Evolutionary conservation across 441 rosid species (phyloP), one percentile per base, ranked within the genome.

Genomic region (Adansonia madagascariensis): DNA sequence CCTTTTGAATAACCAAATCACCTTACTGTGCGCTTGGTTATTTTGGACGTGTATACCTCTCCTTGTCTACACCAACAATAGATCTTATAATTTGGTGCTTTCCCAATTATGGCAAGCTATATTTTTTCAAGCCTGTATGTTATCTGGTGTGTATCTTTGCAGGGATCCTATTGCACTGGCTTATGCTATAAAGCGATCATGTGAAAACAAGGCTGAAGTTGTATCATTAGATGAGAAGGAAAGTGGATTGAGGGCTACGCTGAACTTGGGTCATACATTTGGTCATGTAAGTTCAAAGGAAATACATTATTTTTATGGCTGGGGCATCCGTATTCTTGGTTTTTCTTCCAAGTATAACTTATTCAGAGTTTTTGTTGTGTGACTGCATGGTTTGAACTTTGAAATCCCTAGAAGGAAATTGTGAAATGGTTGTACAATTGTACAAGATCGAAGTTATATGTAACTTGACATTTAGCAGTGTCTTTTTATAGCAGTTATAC

Each of bases 201-300:
- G 99, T 82, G 97, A 94, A 86, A 96, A 94, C 84, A 96, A 96
- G 86, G 98, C 97, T 12, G 94, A 94, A 85, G 97, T 96, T 75
- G 98, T 96, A 50, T 96, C 99, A 75, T 89, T 92, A 72, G 98
- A 96, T 79, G 99, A 96, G 90, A 96, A 91, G 77, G 99, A 96
- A 85, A 86, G 98, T 77, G 97, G 98, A 81, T 50, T 96, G 79
- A 82, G 98, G 78, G 98, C 98, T 65, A 94, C 98, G 44, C 77
- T 96, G 79, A 96, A 96, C 82, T 82, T 96, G 82, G 99, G 98
- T 74, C 99, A 96, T 84, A 96, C 99, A 11, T 94, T 94, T 88
- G 99, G 98, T 80, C 99, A 94, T 87, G 98, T 96, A 75, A 91
- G 94, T 82, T 80, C 12, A 46, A 67, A 69, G 22, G 20, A 43